These are phyloP conservation scores for Epichloe sylvatica DNA, from an alignment of 2,329 filamentous ascomycete species.

Conservation along the genomic window DNA sequence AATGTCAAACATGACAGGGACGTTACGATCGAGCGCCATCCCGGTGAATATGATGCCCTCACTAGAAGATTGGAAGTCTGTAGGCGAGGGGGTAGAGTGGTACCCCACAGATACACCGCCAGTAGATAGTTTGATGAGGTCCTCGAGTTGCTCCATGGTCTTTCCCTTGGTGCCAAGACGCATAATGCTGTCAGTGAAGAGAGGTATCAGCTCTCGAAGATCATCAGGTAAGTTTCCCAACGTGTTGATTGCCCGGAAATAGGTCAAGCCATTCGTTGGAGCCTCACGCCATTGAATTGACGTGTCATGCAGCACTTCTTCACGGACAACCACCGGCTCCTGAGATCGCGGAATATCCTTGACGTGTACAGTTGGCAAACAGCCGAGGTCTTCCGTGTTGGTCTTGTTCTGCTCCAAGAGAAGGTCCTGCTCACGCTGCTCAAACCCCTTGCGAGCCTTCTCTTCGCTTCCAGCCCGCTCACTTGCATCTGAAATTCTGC, in stretches of 20 bases:
- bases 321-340: slow-evolving; percentile 44
- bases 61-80: slow-evolving; percentile 52
- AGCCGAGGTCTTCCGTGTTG: slow-evolving; percentile 71
- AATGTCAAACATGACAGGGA: slow-evolving; percentile 82
- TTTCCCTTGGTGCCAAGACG: slow-evolving; percentile 77
- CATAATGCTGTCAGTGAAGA: slow-evolving; percentile 89
- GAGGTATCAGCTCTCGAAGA: slow-evolving; percentile 66
- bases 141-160: slow-evolving; percentile 89
- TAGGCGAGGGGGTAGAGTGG: slow-evolving; percentile 66
- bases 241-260: slow-evolving; percentile 79
- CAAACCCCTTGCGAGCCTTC: slow-evolving; percentile 57
- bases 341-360: slow-evolving; percentile 74
- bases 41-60: slow-evolving; percentile 79
- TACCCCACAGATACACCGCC: slow-evolving; percentile 79
- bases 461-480: slow-evolving; percentile 55
- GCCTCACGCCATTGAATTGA: slow-evolving; percentile 83
- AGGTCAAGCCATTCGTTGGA: slow-evolving; percentile 88
- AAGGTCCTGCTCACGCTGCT: slow-evolving; percentile 65
- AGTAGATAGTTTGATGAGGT: slow-evolving; percentile 90
- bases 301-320: slow-evolving; percentile 50
- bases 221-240: slow-evolving; percentile 72
- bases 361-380: slow-evolving; percentile 75
- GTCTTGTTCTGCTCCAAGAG: slow-evolving; percentile 73
- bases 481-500: slow-evolving; percentile 58
- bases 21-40: slow-evolving; percentile 77